These are phyloP conservation scores for Populus pruinosa DNA, from an alignment of 345 rosid genomes.

Conservation along the genomic window DNA sequence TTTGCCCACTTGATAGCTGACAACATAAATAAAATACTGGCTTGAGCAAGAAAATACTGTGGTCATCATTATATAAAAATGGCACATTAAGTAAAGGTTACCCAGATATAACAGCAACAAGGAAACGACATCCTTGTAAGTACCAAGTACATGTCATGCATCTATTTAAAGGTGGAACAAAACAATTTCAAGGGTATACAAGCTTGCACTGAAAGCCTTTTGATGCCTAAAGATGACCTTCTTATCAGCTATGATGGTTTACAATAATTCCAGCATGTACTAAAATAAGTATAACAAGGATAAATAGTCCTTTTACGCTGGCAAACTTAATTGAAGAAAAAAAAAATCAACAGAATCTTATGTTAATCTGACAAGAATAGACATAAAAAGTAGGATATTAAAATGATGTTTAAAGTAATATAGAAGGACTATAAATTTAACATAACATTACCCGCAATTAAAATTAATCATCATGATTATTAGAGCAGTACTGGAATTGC, in stretches of 20 bases:
- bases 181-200: background rate
- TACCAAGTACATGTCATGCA: background rate
- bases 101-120: background rate
- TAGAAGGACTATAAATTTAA: background rate
- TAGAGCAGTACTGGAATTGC: background rate
- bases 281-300: background rate
- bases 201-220: background rate
- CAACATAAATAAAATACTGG: slow-evolving; percentile 24
- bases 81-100: background rate
- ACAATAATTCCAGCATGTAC: background rate
- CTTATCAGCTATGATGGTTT: background rate
- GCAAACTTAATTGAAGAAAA: background rate
- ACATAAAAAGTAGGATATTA: background rate
- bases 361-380: background rate
- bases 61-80: background rate
- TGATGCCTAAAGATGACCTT: background rate
- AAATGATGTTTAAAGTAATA: background rate
- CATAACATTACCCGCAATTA: background rate
- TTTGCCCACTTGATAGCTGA: slow-evolving; percentile 76
- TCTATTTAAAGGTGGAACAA: background rate
- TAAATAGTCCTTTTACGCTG: background rate
- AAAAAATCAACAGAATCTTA: background rate
- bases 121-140: background rate
- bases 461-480: background rate
- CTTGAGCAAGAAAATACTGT: background rate